Percentiles rank a stretch among this genome's conserved stretches.
phyloP scores from a whole-genome alignment of 2,329 filamentous ascomycete genomes.

The Shiraia sp. region DNA sequence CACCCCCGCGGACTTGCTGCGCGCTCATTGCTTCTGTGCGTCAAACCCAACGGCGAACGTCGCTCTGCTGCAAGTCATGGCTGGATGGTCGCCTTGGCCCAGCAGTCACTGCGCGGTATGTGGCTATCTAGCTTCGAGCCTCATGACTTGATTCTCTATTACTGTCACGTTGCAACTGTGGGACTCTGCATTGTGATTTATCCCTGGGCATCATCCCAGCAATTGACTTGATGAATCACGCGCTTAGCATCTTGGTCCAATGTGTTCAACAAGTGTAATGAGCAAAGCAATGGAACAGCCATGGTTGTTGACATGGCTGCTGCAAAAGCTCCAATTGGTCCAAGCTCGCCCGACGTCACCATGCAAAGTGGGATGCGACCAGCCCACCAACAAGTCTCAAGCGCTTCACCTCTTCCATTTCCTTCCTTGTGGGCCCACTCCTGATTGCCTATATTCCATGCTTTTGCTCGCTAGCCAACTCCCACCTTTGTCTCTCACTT shows the following conservation, averaged over 20 bases:
- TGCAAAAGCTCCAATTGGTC: neutral
- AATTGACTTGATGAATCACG: too few species aligned
- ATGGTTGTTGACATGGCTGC: too few species aligned
- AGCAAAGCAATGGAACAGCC: too few species aligned
- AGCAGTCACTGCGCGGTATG: too few species aligned
- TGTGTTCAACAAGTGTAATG: slow-evolving; percentile 1
- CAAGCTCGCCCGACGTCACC: slow-evolving; percentile 4
- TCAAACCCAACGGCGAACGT: neutral
- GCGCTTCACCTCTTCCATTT: too few species aligned
- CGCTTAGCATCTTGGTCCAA: too few species aligned
- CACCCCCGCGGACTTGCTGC: slow-evolving; percentile 21
- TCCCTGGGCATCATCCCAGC: slow-evolving; percentile 10
- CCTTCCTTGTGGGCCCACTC: slow-evolving; percentile 1
- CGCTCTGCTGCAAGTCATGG: neutral
- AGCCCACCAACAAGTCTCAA: slow-evolving; percentile 18
- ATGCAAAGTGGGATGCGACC: slow-evolving; percentile 16
- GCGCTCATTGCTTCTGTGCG: slow-evolving; percentile 6
- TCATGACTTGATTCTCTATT: neutral
- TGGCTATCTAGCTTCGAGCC: neutral
- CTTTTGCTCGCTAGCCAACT: slow-evolving; percentile 1
- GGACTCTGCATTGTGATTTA: slow-evolving; percentile 1
- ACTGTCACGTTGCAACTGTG: neutral
- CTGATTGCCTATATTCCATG: too few species aligned
- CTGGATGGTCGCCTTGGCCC: too few species aligned
- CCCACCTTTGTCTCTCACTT: neutral